These are phyloP conservation scores for Balansia obtecta DNA, from an alignment of 2,329 filamentous ascomycete species.

Conservation along the genomic window DNA sequence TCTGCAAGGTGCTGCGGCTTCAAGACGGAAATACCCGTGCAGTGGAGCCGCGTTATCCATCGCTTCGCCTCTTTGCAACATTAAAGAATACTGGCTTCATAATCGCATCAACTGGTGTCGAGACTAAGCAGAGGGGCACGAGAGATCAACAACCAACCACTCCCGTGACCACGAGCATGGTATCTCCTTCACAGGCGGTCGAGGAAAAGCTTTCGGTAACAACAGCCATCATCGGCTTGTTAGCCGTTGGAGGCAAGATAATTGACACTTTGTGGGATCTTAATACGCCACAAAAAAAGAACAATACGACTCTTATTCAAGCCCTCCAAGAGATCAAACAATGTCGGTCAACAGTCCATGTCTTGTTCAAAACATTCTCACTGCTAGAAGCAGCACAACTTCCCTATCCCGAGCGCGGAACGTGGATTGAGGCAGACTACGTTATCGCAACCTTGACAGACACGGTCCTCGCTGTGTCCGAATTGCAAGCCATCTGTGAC, in stretches of 20 bases:
- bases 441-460: conserved; percentile 24
- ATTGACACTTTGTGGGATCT: conserved; percentile 24
- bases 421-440: conserved; percentile 23
- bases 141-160: not conserved
- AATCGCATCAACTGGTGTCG: not conserved
- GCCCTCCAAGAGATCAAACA: conserved; percentile 24
- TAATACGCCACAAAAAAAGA: conserved; percentile 16
- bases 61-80: not conserved
- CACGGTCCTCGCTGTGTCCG: conserved; percentile 22
- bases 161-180: not conserved
- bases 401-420: conserved; percentile 22
- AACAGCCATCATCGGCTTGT: conserved; percentile 24
- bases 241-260: conserved; percentile 21
- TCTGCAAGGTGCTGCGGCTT: not conserved
- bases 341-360: conserved; percentile 24
- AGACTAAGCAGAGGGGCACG: not conserved
- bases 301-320: conserved; percentile 16
- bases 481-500: conserved; percentile 19
- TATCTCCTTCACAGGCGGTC: not conserved
- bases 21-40: not conserved
- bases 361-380: conserved; percentile 22
- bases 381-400: conserved; percentile 20
- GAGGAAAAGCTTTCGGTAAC: conserved; percentile 20
- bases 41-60: not conserved
- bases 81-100: not conserved